These are phyloP conservation scores for Aurinia saxatilis DNA, from an alignment of 345 rosid genomes.

Conservation along the genomic window DNA sequence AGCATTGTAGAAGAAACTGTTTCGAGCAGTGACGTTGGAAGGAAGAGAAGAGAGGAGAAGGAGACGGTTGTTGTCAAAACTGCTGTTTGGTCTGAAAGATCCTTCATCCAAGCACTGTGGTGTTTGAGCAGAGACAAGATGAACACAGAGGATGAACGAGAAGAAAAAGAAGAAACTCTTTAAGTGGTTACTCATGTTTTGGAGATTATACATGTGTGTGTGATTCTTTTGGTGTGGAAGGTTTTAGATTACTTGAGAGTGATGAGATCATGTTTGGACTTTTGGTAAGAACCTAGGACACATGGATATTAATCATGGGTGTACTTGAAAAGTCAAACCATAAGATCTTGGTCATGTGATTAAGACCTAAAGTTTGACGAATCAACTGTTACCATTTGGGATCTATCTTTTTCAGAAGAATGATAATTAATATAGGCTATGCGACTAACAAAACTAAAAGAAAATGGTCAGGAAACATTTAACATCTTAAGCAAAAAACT, in stretches of 20 bases:
- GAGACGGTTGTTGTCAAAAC: constrained; percentile 11
- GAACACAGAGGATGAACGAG: background rate
- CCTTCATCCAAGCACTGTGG: background rate
- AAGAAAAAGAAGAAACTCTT: background rate
- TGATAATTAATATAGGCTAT: too few relatives aligned
- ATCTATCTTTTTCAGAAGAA: too few relatives aligned
- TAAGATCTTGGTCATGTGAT: background rate
- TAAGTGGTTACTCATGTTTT: background rate
- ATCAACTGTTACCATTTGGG: background rate
- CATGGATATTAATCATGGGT: background rate
- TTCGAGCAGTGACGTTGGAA: constrained; percentile 12
- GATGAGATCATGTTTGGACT: background rate
- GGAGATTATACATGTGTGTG: background rate
- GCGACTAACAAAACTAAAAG: too few relatives aligned
- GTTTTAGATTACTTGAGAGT: background rate
- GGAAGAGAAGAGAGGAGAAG: constrained; percentile 19
- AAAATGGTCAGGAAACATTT: too few relatives aligned
- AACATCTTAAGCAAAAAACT: too few relatives aligned
- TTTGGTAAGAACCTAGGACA: background rate
- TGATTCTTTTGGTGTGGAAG: background rate
- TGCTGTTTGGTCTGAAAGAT: constrained; percentile 3
- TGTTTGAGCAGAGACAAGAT: background rate
- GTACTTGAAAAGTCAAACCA: background rate
- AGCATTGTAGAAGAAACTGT: constrained; percentile 20
- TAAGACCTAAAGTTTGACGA: background rate